A percentile compares a stretch with the other conserved stretches of the same genome.
Evolutionary conservation across 257 asterid genomes (phyloP).

Genomic region (Rehmannia glutinosa): DNA sequence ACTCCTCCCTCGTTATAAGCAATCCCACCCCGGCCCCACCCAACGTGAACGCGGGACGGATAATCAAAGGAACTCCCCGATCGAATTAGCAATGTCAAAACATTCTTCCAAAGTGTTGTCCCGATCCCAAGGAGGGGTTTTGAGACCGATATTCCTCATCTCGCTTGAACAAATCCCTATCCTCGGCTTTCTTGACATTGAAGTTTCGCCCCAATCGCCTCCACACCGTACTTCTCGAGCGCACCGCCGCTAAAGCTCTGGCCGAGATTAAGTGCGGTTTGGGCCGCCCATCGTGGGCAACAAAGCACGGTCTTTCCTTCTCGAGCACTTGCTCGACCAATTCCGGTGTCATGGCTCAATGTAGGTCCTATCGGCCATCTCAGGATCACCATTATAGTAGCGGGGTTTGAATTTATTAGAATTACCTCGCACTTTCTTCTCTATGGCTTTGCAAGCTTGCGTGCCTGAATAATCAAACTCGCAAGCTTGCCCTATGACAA

Average conservation of each 20-base stretch:
- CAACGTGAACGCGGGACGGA: constrained; percentile 89
- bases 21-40: constrained; percentile 99
- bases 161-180: constrained; percentile 87
- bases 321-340: constrained; percentile 91
- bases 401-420: constrained; percentile 90
- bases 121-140: constrained; percentile 97
- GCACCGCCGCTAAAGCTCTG: constrained; percentile 89
- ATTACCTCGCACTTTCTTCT: constrained; percentile 97
- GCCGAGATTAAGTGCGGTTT: constrained; percentile 97
- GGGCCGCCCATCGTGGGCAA: constrained; percentile 99
- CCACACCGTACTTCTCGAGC: constrained; percentile 93
- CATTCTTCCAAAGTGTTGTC: constrained; percentile 88
- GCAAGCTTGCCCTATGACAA: constrained; percentile 96
- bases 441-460: constrained; percentile 95
- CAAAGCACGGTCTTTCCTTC: constrained; percentile 94
- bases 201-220: constrained; percentile 96
- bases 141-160: constrained; percentile 91
- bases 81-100: constrained; percentile 60
- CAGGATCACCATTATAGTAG: constrained; percentile 97
- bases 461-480: constrained; percentile 99
- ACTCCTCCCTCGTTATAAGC: constrained; percentile 93
- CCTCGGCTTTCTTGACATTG: constrained; percentile 95
- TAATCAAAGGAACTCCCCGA: constrained; percentile 96
- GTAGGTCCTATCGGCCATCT: constrained; percentile 84
- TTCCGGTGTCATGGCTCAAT: constrained; percentile 99